phyloP scores from a whole-genome alignment of 805 yeast species.

The Cyberlindnera subsufficiens region DNA sequence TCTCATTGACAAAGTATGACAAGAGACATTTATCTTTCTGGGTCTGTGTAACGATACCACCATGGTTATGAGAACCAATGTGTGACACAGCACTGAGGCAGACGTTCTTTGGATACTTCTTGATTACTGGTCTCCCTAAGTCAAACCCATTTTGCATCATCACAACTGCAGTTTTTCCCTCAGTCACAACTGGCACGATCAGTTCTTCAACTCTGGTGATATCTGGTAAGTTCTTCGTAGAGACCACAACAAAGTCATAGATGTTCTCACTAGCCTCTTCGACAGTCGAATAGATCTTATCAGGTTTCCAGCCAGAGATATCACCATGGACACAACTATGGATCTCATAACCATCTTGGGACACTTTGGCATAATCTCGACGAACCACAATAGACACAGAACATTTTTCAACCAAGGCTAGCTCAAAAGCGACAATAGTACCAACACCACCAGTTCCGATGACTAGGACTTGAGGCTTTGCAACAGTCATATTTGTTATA shows the following conservation, averaged over 20 bases:
- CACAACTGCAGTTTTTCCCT: conserved; percentile 42
- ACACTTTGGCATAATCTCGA: conserved; percentile 53
- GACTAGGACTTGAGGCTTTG: conserved; percentile 41
- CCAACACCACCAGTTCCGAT: conserved; percentile 90
- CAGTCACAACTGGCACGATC: conserved; percentile 41
- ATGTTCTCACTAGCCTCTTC: conserved; percentile 42
- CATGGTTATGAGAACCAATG: conserved; percentile 47
- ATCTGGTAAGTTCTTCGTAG: conserved; percentile 66
- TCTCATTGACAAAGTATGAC: conserved; percentile 42
- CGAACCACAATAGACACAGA: conserved; percentile 59
- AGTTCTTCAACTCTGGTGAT: conserved; percentile 45
- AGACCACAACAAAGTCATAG: conserved; percentile 53
- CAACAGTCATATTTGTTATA: not conserved
- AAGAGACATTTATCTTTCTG: conserved; percentile 40
- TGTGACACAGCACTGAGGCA: conserved; percentile 57
- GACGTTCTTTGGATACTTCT: conserved; percentile 43
- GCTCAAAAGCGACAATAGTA: conserved; percentile 62
- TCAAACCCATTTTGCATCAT: conserved; percentile 63
- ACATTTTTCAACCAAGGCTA: conserved; percentile 41
- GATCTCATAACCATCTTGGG: conserved; percentile 48
- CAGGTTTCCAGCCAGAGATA: conserved; percentile 49
- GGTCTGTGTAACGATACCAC: conserved; percentile 39
- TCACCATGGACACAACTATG: conserved; percentile 60
- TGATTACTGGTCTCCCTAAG: conserved; percentile 46
- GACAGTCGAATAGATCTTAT: conserved; percentile 39